A percentile compares a stretch with the other conserved stretches of the same genome.
Conservation (phyloP, 2,329 filamentous ascomycete species). For the Claviceps pusilla region DNA sequence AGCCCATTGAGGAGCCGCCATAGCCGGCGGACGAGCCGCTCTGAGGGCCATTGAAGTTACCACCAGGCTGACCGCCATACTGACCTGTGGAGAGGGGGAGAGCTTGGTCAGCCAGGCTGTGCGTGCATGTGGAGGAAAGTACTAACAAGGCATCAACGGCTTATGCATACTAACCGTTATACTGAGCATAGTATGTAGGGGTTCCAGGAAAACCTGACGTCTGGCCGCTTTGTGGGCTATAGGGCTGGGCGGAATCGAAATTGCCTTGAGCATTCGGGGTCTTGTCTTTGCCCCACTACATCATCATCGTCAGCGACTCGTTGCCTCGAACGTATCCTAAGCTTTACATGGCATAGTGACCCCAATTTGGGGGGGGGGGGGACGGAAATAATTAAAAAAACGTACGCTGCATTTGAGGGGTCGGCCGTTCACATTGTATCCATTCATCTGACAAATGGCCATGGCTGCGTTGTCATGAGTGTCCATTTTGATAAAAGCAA, state of each 20-base stretch:
- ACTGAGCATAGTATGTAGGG: conserved; percentile 86
- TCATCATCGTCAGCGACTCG: conserved; percentile 2
- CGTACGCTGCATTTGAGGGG: conserved; percentile 97
- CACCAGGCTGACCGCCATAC: conserved; percentile 51
- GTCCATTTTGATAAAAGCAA: conserved; percentile 99
- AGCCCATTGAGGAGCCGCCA: conserved; percentile 54
- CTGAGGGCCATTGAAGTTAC: conserved; percentile 48
- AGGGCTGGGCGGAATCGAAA: conserved; percentile 63
- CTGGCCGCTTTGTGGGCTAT: conserved; percentile 60
- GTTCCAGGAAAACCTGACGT: conserved; percentile 62
- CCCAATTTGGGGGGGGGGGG: conserved; percentile 9
- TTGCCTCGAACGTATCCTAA: not conserved
- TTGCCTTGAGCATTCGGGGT: conserved; percentile 52
- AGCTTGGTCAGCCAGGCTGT: conserved; percentile 4
- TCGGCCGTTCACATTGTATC: conserved; percentile 93
- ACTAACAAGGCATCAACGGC: not conserved
- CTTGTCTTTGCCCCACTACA: conserved; percentile 97
- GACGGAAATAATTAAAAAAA: conserved; percentile 14
- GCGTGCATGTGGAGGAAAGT: not conserved
- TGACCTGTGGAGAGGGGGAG: conserved; percentile 23
- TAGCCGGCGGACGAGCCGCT: conserved; percentile 47
- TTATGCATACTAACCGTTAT: conserved; percentile 50
- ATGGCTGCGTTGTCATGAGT: conserved; percentile 94
- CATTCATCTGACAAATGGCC: conserved; percentile 95
- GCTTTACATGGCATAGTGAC: conserved; percentile 1